Evolutionary conservation across 1,284 basidiomycete genomes (phyloP), one percentile per base, ranked within the genome.

Genomic region (Pholiota adiposa): DNA sequence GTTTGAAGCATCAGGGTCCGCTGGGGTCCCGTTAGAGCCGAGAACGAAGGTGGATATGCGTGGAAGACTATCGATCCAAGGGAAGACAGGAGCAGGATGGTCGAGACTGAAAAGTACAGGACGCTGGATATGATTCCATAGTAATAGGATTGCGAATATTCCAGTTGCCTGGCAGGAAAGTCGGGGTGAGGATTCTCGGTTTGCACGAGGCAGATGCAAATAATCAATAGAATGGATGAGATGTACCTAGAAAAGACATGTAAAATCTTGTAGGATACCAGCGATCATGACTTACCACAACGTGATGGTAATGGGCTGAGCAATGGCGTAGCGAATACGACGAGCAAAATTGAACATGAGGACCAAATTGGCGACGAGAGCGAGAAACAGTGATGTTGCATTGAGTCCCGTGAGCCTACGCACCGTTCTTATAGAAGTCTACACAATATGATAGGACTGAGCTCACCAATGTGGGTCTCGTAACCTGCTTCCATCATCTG

Each of bases 1-100:
- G 75, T 75, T 61, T 79, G 76, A 6, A 78, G 72, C 77, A 78
- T 78, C 6, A 78, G 62, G 0, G 73, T 77, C 8, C 76, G 72
- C 61, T 78, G 78, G 2, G 77, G 73, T 12, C 72, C 66, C 6
- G 75, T 76, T 29, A 78, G 70, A 11, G 69, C 65, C 19, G 70
- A 65, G 52, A 78, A 77, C 3, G 73, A 71, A 2, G 75, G 67
- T 11, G 68, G 67, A 56, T 76, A 77, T 0, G 73, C 74, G 18
- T 71, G 66, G 51, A 75, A 73, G 8, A 65, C 56, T 29, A 69
- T 67, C 3, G 74, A 69, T 12, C 75, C 73, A 18, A 74, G 52
- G 16, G 70, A 57, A 60, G 75, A 75, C 16, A 70, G 36, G 31
- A 75, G 63, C 21, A 79, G 72, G 2, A 78, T 68, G 43, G 70